Evolutionary conservation across 495 filamentous ascomycete species (phyloP), one percentile per base, ranked within the genome.

Genomic region (Podospora bellae-mahoneyi): DNA sequence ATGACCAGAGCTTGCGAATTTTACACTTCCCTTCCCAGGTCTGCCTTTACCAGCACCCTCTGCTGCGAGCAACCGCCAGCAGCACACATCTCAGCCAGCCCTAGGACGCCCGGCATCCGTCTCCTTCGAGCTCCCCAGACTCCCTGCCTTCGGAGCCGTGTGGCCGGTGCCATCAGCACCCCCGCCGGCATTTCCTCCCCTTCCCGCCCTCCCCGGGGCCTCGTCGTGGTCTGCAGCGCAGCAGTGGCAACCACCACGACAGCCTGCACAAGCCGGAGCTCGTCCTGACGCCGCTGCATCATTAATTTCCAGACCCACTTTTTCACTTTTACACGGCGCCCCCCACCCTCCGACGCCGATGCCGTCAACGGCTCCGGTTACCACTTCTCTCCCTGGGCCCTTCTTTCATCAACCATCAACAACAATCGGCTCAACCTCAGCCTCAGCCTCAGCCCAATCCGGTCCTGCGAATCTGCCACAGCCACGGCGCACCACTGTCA

Each of bases 271-370:
- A 19, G 9, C 28, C 30, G 32, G 61, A 48, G 2, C 61, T 15
- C 18, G 1, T 27, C 27, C 4, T 19, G 2, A 2, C 27, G 4
- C 32, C 13, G 15, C n/a, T 39, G 39, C 39, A 48, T 48, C 39
- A 9, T 48, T 48, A 18, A 48, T 48, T 48, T 48, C 53, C 1
- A 19, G 60, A 27, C 67, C 67, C 62, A 68, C 67, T 65, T 59
- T 58, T 28, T 34, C 59, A 26, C 19, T 58, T 28, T 61, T 26
- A 26, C 19, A 48, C 63, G 67, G 48, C 48, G 34, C 68, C 19
- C 27, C 59, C 59, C 23, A 62, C 57, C 55, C 58, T 26, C 64
- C 67, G 27, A 65, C 64, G 4, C 39, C 63, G 62, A 44, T 62
- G 5, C 30, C 62, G 20, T 27, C 67, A 10, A 19, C 32, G 34